Evolutionary conservation across 2,329 filamentous ascomycete species (phyloP).

Genomic region (Rasamsonia emersonii): DNA sequence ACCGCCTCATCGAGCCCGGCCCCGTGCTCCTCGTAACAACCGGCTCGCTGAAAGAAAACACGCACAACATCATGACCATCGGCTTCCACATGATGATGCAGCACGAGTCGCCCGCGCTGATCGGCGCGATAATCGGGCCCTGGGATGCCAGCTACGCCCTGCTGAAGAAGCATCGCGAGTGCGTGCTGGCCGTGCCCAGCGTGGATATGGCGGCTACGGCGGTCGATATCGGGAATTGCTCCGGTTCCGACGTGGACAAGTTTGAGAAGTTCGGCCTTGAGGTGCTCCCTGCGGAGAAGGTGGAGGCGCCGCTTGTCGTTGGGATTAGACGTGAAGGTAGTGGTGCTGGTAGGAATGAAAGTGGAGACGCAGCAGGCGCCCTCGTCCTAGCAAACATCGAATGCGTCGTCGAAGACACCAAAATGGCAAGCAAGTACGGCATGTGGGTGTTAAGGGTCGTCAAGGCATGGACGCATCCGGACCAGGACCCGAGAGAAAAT

Average conservation of each 20-base stretch:
- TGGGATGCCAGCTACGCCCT: conserved; percentile 25
- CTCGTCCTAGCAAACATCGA: conserved; percentile 27
- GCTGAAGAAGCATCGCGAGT: conserved; percentile 22
- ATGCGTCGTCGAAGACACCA: conserved; percentile 27
- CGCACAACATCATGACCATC: conserved; percentile 31
- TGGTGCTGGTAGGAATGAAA: too few relatives aligned
- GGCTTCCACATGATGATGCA: conserved; percentile 33
- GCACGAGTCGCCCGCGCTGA: conserved; percentile 25
- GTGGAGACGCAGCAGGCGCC: conserved; percentile 18
- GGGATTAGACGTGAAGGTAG: too few relatives aligned
- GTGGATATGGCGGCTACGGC: conserved; percentile 21
- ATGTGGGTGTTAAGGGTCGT: conserved; percentile 29
- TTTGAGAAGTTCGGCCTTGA: conserved; percentile 23
- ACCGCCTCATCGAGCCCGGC: conserved; percentile 28
- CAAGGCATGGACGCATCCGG: conserved; percentile 24
- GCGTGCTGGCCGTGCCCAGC: conserved; percentile 25
- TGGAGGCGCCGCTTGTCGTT: conserved; percentile 26
- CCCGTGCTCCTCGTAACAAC: conserved; percentile 27
- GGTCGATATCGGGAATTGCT: conserved; percentile 28
- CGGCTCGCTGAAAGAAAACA: conserved; percentile 20
- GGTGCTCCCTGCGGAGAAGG: conserved; percentile 18
- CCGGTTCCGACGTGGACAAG: conserved; percentile 18
- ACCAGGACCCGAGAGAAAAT: conserved; percentile 16
- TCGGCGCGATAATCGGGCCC: conserved; percentile 25
- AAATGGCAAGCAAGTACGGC: conserved; percentile 24